Conservation (phyloP, 1,284 basidiomycete species). For the Ustilago trichophora region DNA sequence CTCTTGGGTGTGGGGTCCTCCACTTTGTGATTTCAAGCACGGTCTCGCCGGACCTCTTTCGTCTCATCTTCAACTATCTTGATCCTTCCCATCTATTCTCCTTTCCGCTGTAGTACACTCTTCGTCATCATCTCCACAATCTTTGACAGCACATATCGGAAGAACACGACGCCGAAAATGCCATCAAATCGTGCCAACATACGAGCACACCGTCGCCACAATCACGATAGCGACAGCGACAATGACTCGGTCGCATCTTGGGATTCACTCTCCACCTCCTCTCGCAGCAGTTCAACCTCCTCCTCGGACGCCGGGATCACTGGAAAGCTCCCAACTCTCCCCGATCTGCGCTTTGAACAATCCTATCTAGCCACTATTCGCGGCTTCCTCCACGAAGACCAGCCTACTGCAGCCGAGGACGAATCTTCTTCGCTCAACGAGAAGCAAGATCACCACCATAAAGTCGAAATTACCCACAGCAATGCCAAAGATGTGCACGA, state of each 20-base stretch:
- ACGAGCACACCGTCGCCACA: too few species aligned
- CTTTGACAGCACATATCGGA: too few species aligned
- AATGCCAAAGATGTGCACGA: conserved; percentile 27
- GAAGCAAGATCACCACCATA: conserved; percentile 27
- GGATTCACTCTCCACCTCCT: conserved; percentile 8
- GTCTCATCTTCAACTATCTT: too few species aligned
- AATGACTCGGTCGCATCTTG: conserved; percentile 11
- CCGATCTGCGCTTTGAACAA: conserved; percentile 60
- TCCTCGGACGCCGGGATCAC: conserved; percentile 3
- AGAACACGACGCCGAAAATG: too few species aligned
- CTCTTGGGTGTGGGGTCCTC: too few species aligned
- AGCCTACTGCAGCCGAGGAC: conserved; percentile 3
- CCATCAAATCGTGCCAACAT: too few species aligned
- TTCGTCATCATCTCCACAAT: too few species aligned
- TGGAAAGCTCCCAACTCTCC: conserved; percentile 32
- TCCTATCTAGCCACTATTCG: conserved; percentile 56
- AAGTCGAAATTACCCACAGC: conserved; percentile 20
- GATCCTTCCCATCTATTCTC: too few species aligned
- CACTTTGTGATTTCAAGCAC: too few species aligned
- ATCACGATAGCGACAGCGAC: neutral
- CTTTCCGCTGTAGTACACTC: too few species aligned
- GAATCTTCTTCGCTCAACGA: neutral
- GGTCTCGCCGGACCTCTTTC: too few species aligned
- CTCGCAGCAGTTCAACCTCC: conserved; percentile 3
- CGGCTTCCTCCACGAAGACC: conserved; percentile 46